Conservation (phyloP, 495 filamentous ascomycete genomes). For the Aspergillus taichungensis region DNA sequence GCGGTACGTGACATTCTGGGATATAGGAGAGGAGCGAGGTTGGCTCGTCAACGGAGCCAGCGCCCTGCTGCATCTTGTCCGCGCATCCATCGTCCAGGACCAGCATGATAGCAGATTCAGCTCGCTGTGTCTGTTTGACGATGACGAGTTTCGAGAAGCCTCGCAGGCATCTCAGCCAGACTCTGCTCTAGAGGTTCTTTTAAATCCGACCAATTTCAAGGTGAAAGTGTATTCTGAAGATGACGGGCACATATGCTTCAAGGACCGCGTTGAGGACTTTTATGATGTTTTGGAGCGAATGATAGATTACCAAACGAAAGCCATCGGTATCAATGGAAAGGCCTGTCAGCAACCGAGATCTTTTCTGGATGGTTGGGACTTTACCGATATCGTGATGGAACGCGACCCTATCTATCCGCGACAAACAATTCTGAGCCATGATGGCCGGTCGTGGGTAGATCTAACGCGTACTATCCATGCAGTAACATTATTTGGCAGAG, state of each 20-base stretch:
- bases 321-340: background rate
- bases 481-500: slow-evolving; percentile 25
- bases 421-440: slow-evolving; percentile 11
- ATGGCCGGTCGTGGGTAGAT: slow-evolving; percentile 26
- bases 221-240: slow-evolving; percentile 11
- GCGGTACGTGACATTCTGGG: slow-evolving; percentile 25
- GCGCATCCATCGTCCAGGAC: slow-evolving; percentile 20
- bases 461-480: slow-evolving; percentile 22
- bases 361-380: slow-evolving; percentile 26
- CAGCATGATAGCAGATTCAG: slow-evolving; percentile 7
- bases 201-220: slow-evolving; percentile 10
- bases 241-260: slow-evolving; percentile 8
- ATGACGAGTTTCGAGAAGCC: slow-evolving; percentile 1
- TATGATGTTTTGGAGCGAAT: slow-evolving; percentile 21
- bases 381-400: slow-evolving; percentile 19
- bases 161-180: background rate
- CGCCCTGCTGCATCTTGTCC: slow-evolving; percentile 30
- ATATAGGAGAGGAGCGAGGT: slow-evolving; percentile 22
- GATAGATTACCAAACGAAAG: slow-evolving; percentile 17
- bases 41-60: slow-evolving; percentile 33
- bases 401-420: slow-evolving; percentile 17
- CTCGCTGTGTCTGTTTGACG: slow-evolving; percentile 4
- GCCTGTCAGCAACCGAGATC: slow-evolving; percentile 4
- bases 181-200: slow-evolving; percentile 11
- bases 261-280: slow-evolving; percentile 14